Conservation (phyloP, 495 filamentous ascomycete species). For the Peziza echinospora region DNA sequence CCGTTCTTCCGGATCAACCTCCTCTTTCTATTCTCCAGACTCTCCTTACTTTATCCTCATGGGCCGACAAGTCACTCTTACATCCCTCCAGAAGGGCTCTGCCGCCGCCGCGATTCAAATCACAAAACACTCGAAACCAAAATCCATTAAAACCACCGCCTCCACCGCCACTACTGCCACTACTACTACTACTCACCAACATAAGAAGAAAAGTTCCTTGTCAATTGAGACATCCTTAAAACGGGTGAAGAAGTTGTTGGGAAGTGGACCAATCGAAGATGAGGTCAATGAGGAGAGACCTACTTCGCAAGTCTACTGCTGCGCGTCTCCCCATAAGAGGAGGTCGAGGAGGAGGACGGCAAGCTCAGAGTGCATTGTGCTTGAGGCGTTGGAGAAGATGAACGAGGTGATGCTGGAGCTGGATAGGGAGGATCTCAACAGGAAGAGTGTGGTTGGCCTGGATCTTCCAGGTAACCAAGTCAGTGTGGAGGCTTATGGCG, state of each 20-base stretch:
- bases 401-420: not conserved
- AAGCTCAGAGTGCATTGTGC: constrained; percentile 17
- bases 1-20: no score
- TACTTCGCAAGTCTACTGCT: not conserved
- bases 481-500: not conserved
- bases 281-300: no score
- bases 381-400: constrained; percentile 17
- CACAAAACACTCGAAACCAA: no score
- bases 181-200: no score
- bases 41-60: not conserved
- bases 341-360: constrained; percentile 15
- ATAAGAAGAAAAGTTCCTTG: not conserved
- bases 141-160: no score
- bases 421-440: not conserved
- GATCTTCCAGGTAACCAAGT: not conserved
- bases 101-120: not conserved
- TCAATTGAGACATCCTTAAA: not conserved
- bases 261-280: not conserved
- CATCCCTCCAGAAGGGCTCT: no score
- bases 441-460: not conserved
- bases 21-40: no score
- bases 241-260: not conserved
- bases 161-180: no score
- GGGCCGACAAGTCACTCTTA: no score
- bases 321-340: constrained; percentile 5